These are phyloP conservation scores for Pyrenophora tritici-repentis DNA, from an alignment of 2,329 filamentous ascomycete species.

Conservation along the genomic window DNA sequence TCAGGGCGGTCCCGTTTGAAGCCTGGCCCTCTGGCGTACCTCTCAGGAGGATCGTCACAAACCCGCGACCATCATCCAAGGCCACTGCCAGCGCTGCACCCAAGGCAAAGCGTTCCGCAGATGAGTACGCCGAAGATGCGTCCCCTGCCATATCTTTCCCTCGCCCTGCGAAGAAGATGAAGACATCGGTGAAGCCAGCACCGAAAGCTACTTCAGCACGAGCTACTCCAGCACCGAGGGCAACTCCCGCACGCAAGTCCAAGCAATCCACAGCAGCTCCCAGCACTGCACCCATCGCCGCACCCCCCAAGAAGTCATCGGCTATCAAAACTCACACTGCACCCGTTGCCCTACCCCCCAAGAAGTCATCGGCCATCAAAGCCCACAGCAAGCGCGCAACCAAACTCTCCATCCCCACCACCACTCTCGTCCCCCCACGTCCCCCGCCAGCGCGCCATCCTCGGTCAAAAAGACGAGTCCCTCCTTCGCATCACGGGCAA, in stretches of 20 bases:
- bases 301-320: too few relatives aligned
- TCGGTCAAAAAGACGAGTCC: slow-evolving; percentile 9
- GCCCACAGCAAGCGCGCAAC: neutral
- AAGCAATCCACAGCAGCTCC: too few relatives aligned
- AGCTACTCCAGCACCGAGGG: too few relatives aligned
- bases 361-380: neutral
- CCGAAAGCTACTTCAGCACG: too few relatives aligned
- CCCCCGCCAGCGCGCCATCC: slow-evolving; percentile 13
- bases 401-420: slow-evolving; percentile 4
- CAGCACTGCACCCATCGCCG: too few relatives aligned
- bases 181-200: too few relatives aligned
- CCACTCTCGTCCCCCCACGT: slow-evolving; percentile 17
- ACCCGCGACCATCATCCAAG: neutral
- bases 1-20: neutral
- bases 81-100: neutral
- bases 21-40: too few relatives aligned
- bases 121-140: neutral
- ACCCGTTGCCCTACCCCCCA: too few relatives aligned
- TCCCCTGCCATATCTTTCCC: neutral
- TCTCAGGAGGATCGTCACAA: neutral
- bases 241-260: too few relatives aligned
- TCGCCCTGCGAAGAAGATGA: too few relatives aligned
- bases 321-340: neutral
- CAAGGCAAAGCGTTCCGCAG: neutral
- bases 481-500: slow-evolving; percentile 24